Conservation (phyloP, 225 moss, liverwort and hornwort species). For the Polytrichum formosum region DNA sequence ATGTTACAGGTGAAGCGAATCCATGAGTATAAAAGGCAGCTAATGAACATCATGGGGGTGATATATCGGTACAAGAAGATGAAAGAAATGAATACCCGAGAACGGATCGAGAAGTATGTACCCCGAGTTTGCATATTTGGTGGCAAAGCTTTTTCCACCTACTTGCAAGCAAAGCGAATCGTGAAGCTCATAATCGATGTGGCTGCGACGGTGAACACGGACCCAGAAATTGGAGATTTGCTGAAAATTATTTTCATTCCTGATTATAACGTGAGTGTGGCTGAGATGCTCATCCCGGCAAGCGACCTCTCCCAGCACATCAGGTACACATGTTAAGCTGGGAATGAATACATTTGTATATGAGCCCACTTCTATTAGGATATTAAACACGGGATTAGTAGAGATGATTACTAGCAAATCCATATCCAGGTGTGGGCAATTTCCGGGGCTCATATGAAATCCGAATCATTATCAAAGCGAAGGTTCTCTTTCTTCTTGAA, state of each 20-base stretch:
- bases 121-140: conserved; percentile 93
- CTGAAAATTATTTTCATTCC: conserved; percentile 91
- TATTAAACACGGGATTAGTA: too few species aligned
- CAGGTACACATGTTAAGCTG: conserved; percentile 38
- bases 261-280: conserved; percentile 93
- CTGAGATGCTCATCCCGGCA: conserved; percentile 94
- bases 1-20: conserved; percentile 80
- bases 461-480: too few species aligned
- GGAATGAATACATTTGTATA: too few species aligned
- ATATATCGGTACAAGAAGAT: conserved; percentile 87
- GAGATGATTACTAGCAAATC: too few species aligned
- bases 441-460: too few species aligned
- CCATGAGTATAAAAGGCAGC: conserved; percentile 96
- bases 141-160: conserved; percentile 97
- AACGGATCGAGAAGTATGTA: conserved; percentile 73
- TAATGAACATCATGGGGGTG: conserved; percentile 93
- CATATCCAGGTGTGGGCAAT: too few species aligned
- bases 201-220: conserved; percentile 69
- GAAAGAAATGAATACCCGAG: conserved; percentile 74
- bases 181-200: conserved; percentile 86
- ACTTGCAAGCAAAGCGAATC: conserved; percentile 84
- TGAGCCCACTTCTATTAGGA: too few species aligned
- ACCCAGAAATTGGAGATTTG: conserved; percentile 81
- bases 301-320: conserved; percentile 95
- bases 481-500: too few species aligned